Evolutionary conservation across 225 moss, liverwort and hornwort genomes (phyloP).

Genomic region (Sphagnum tenellum): DNA sequence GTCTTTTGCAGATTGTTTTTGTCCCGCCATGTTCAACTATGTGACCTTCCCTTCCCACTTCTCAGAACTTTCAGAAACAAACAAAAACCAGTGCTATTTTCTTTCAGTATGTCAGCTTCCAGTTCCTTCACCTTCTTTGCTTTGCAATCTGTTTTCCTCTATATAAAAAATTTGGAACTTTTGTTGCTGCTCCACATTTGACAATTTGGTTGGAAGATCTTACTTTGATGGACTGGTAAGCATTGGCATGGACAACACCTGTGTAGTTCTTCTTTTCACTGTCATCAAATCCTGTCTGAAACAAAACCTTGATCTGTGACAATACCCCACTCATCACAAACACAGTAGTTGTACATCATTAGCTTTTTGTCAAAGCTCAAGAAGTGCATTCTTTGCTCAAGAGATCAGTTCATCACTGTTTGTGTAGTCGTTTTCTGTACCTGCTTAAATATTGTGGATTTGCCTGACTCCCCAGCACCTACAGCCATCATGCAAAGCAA

Average conservation of each 20-base stretch:
- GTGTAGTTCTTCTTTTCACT: conserved; percentile 51
- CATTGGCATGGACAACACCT: conserved; percentile 48
- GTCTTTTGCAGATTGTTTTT: no score
- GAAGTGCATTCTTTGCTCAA: neutral
- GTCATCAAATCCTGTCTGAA: conserved; percentile 54
- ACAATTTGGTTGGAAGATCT: conserved; percentile 3
- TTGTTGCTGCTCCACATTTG: neutral
- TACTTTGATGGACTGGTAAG: conserved; percentile 50
- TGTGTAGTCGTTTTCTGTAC: conserved; percentile 2
- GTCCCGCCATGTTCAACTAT: no score
- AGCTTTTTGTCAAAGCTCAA: neutral
- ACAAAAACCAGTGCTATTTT: no score
- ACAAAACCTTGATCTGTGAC: conserved; percentile 50
- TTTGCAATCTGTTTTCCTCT: no score
- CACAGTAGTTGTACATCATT: neutral
- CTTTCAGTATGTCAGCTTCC: no score
- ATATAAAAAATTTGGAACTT: neutral
- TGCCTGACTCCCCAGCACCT: conserved; percentile 68
- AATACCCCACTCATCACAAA: neutral
- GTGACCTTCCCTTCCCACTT: no score
- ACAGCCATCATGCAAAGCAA: neutral
- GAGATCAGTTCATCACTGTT: neutral
- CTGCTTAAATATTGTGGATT: conserved; percentile 65
- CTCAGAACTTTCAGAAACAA: no score
- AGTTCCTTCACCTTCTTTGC: no score